Base-by-base conservation (phyloP, 495 filamentous ascomycete genomes). In the Copromyces sp. region DNA sequence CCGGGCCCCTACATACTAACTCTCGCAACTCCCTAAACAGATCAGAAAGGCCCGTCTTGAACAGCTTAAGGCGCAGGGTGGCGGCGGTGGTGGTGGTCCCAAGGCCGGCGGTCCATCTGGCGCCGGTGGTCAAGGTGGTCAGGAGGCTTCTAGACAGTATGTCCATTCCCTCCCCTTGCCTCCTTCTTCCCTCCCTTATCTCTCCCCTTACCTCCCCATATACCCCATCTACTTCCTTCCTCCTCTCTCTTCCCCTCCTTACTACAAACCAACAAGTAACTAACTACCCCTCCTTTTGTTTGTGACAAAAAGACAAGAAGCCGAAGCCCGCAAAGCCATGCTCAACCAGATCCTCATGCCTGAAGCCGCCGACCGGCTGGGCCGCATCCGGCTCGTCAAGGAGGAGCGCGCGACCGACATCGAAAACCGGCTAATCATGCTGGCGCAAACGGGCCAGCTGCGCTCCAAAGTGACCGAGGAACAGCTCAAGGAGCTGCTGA, bases 321-420 rank as follows among this genome's bases (percentile, higher is more conserved):
- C 86, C 76, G 90, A 93, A 78, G 88, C 88, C 38, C 92, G 95
- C 72, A 83, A 90, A 79, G 85, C 90, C 39, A 92, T 97, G 75
- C 89, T 99, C 70, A 87, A 86, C 75, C 95, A 98, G 79, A 97
- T 99, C 86, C 93, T 98, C 71, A 89, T 92, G 73, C 95, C 96
- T 78, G 94, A 93, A 78, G 96, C 95, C 29, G 92, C 93, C 70
- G 95, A 99, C 83, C 92, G 95, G 17, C 86, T 99, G 11, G 93
- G 93, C 68, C 92, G 96, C 73, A 98, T 99, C 82, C 92, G 94
- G 16, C 89, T 99, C 71, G 95, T 98, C 72, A 98, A 98, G 82
- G 94, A 94, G 80, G 90, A 90, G 70, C 93, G 96, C 77, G 95
- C 95, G 41, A 86, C 86, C 61, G 94, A 97, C 77, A 88, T 98